Evolutionary conservation across 305 asterid species (phyloP).

Genomic region (Vinca major): DNA sequence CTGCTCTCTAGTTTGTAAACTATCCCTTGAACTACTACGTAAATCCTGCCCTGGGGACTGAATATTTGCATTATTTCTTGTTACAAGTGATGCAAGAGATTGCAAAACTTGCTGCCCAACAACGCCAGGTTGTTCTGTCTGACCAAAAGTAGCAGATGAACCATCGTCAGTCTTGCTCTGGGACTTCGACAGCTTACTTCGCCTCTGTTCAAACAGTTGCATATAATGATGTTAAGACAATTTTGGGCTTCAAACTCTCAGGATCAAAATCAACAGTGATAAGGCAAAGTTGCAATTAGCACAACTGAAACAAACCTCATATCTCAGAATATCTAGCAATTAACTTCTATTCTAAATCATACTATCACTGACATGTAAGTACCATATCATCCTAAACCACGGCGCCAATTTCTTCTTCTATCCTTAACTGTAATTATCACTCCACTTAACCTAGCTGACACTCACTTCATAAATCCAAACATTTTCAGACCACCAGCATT

Average conservation of each 20-base stretch:
- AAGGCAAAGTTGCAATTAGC: background rate
- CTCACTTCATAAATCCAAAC: background rate
- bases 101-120: slow-evolving; percentile 63
- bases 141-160: slow-evolving; percentile 31
- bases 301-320: background rate
- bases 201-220: slow-evolving; percentile 42
- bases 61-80: slow-evolving; percentile 23
- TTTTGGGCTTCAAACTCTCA: slow-evolving; percentile 5
- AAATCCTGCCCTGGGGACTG: slow-evolving; percentile 22
- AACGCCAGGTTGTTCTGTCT: slow-evolving; percentile 36
- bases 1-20: slow-evolving; percentile 26
- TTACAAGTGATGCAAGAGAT: slow-evolving; percentile 48
- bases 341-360: background rate
- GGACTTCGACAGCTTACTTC: slow-evolving; percentile 36
- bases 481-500: background rate
- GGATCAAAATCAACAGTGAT: background rate
- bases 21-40: slow-evolving; percentile 22
- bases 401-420: too few relatives aligned
- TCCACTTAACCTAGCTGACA: background rate
- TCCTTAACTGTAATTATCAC: background rate
- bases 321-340: background rate
- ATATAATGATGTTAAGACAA: slow-evolving; percentile 5
- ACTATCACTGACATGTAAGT: background rate
- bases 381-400: background rate
- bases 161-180: slow-evolving; percentile 25